Conservation (phyloP, 2,329 filamentous ascomycete species). For the Aspergillus amoenus region DNA sequence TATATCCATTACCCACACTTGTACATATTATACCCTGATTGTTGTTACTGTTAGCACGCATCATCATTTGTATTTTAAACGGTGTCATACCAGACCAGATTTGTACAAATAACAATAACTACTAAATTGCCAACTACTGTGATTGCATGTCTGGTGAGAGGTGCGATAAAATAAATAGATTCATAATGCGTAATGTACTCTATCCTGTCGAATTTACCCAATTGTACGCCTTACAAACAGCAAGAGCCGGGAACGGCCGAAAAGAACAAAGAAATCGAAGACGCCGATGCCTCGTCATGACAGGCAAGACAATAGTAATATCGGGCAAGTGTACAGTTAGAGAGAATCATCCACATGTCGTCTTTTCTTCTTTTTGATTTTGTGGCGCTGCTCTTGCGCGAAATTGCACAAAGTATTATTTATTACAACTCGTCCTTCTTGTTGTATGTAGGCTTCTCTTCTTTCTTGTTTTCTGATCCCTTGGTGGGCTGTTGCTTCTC, state of each 20-base stretch:
- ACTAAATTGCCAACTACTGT: background rate
- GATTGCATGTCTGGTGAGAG: background rate
- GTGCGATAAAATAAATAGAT: background rate
- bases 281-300: background rate
- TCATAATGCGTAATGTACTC: conserved; percentile 10
- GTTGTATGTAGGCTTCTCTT: conserved; percentile 26
- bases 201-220: background rate
- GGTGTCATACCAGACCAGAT: background rate
- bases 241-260: background rate
- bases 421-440: conserved; percentile 35
- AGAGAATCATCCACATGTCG: conserved; percentile 12
- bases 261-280: background rate
- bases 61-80: background rate
- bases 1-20: background rate
- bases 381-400: background rate
- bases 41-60: background rate
- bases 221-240: background rate
- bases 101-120: conserved; percentile 1
- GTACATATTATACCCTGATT: conserved; percentile 5
- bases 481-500: conserved; percentile 14
- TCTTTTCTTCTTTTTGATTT: background rate
- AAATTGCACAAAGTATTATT: background rate
- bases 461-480: conserved; percentile 13
- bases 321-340: conserved; percentile 1
- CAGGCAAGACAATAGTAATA: background rate